A percentile compares a stretch with the other conserved stretches of the same genome.
Conservation (phyloP, 129 eudicot genomes). For the Artemisia tridentata region DNA sequence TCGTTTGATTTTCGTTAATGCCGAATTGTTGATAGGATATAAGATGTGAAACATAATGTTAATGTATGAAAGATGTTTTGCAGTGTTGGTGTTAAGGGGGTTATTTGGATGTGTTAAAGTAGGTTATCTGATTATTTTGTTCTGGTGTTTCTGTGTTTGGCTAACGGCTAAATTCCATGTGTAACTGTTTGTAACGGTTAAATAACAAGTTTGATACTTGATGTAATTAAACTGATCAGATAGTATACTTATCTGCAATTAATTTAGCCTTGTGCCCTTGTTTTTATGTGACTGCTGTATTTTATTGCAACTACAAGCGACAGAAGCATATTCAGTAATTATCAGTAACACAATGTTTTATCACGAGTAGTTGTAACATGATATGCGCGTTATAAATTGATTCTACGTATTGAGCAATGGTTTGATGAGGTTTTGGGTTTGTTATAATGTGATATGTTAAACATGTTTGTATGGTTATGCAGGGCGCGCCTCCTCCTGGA, state of each 20-base stretch:
- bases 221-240: neutral
- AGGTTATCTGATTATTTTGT: no score
- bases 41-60: no score
- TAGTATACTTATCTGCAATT: neutral
- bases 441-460: neutral
- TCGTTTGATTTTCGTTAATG: no score
- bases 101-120: neutral
- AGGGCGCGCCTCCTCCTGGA: constrained; percentile 67
- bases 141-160: neutral
- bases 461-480: constrained; percentile 17
- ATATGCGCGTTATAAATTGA: neutral
- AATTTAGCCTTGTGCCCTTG: neutral
- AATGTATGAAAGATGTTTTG: no score
- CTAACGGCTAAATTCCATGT: neutral
- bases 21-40: no score
- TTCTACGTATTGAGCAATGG: neutral
- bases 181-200: neutral
- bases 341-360: neutral
- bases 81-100: no score
- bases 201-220: neutral
- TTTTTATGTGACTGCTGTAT: neutral
- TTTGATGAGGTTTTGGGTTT: constrained; percentile 7
- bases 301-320: neutral
- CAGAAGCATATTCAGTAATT: neutral
- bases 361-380: neutral